These are phyloP conservation scores for Ganoderma lingzhi DNA, from an alignment of 1,284 basidiomycete species.

Conservation along the genomic window DNA sequence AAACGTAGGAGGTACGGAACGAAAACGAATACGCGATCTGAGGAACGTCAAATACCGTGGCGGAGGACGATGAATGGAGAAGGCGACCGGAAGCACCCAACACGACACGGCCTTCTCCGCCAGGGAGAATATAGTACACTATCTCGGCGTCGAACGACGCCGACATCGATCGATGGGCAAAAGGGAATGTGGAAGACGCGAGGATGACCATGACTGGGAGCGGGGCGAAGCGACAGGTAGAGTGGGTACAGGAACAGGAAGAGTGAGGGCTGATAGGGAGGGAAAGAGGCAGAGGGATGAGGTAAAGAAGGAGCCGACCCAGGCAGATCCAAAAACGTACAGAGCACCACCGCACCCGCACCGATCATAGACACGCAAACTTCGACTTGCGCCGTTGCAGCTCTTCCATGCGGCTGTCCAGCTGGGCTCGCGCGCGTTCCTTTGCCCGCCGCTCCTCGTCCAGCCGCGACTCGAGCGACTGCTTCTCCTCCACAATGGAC, in stretches of 20 bases:
- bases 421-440: constrained; percentile 82
- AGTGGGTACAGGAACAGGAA: constrained; percentile 1
- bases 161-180: constrained; percentile 14
- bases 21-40: constrained; percentile 6
- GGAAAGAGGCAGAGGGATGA: constrained; percentile 5
- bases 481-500: constrained; percentile 86
- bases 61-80: constrained; percentile 15
- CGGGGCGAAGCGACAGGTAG: constrained; percentile 9
- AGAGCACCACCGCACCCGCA: constrained; percentile 8
- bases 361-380: constrained; percentile 70
- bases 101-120: constrained; percentile 23
- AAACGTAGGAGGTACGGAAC: constrained; percentile 17
- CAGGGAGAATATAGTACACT: constrained; percentile 24
- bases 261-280: constrained; percentile 4
- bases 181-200: constrained; percentile 18
- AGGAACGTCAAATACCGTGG: constrained; percentile 18
- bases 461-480: constrained; percentile 79
- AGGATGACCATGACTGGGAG: constrained; percentile 12
- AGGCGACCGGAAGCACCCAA: constrained; percentile 22
- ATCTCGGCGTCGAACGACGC: constrained; percentile 3
- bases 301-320: constrained; percentile 3
- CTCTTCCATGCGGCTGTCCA: constrained; percentile 87
- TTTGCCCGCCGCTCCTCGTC: constrained; percentile 86
- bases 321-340: constrained; percentile 10
- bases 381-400: constrained; percentile 84